These are phyloP conservation scores for Hibiscus tridactylites DNA, from an alignment of 345 rosid species.

Conservation along the genomic window DNA sequence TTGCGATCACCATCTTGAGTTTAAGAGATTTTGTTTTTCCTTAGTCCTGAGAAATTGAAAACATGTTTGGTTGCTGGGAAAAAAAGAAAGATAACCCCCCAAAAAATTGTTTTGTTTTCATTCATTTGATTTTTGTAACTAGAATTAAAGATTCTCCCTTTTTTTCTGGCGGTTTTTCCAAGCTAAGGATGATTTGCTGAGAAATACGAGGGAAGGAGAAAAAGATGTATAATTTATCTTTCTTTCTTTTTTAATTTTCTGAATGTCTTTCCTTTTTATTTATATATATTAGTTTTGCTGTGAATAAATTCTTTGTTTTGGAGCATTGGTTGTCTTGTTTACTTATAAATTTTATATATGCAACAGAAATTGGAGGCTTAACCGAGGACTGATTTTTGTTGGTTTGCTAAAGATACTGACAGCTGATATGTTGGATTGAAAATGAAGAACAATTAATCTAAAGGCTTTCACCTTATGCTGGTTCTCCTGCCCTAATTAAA, in stretches of 20 bases:
- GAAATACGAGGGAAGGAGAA: not conserved
- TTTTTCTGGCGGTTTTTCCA: not conserved
- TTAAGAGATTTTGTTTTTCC: not conserved
- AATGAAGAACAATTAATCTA: not conserved
- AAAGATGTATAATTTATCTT: not conserved
- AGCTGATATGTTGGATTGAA: not conserved
- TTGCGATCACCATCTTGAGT: not conserved
- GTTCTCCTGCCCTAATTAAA: not conserved
- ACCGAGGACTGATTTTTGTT: conserved; percentile 4
- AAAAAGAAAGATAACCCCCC: not conserved
- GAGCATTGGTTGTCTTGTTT: not conserved
- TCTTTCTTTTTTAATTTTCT: not conserved
- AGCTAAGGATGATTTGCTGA: not conserved
- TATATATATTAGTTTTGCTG: not conserved
- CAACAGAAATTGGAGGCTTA: not conserved
- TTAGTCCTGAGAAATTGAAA: not conserved
- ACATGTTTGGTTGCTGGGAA: conserved; percentile 5
- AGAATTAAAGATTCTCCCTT: not conserved
- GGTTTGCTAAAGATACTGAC: not conserved
- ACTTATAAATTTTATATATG: too few relatives aligned
- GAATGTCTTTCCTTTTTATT: too few relatives aligned
- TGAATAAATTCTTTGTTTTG: conserved; percentile 3
- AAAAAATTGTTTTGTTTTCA: too few relatives aligned
- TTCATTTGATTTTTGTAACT: too few relatives aligned
- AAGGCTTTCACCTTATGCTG: not conserved